Evolutionary conservation across 495 filamentous ascomycete species (phyloP).

Genomic region (Hypoxylon subgilvum): DNA sequence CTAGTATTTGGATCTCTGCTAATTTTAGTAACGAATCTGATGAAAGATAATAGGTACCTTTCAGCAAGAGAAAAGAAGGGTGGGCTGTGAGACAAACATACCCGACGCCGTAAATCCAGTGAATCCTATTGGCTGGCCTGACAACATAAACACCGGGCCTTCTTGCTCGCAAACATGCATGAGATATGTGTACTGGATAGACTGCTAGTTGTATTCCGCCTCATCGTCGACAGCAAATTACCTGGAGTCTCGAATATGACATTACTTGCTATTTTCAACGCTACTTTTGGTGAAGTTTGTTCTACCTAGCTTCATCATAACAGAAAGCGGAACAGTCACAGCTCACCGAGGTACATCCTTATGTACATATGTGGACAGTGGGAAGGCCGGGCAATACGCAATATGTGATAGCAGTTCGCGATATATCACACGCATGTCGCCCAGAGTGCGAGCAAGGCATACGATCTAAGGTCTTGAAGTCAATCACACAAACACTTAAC

Average conservation of each 20-base stretch:
- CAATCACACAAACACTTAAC: not conserved
- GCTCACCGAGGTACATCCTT: not conserved
- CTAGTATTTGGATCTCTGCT: not conserved
- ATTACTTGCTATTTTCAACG: not conserved
- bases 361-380: not conserved
- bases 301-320: too few relatives aligned
- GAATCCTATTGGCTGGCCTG: slow-evolving; percentile 4
- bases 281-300: too few relatives aligned
- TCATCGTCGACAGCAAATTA: not conserved
- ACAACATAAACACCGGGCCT: slow-evolving; percentile 2
- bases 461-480: too few relatives aligned
- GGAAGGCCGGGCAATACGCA: not conserved
- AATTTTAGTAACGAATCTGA: not conserved
- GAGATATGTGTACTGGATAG: not conserved
- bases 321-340: not conserved
- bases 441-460: slow-evolving; percentile 8
- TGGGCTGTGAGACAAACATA: slow-evolving; percentile 16
- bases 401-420: not conserved
- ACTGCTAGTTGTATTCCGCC: not conserved
- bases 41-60: too few relatives aligned
- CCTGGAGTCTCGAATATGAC: not conserved
- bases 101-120: not conserved
- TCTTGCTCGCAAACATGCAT: not conserved
- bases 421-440: slow-evolving; percentile 12
- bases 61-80: too few relatives aligned